Evolutionary conservation across 768 basidiomycete species (phyloP), one percentile per base, ranked within the genome.

Genomic region (Podaxis sp.): DNA sequence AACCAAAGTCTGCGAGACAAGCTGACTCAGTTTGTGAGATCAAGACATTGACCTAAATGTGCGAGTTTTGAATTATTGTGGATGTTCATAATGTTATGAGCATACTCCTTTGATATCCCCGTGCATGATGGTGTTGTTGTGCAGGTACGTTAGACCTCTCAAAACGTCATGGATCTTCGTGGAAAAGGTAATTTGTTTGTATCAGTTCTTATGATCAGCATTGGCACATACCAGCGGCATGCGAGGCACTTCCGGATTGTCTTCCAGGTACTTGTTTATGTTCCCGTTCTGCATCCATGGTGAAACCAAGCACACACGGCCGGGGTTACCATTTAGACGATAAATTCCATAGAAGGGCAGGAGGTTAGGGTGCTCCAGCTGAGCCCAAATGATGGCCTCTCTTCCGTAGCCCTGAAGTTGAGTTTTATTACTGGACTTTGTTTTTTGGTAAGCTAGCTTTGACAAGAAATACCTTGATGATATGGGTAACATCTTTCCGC

Each of bases 71-170:
- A 37, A n/a, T 7, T 40, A 36, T 1, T 19, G 46, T 6, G 47
- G 9, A 36, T n/a, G 4, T n/a, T 19, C 49, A 12, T 11, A 50
- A 19, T 1, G 11, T 24, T 22, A 38, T 24, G 43, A 9, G 19
- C 64, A 11, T 58, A 69, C 67, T 22, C 68, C 68, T 64, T 68
- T 67, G 15, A 69, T 59, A 49, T 69, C 68, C 1, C 68, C 68
- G 36, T 69, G 67, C 2, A 66, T 38, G 24, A 69, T 53, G 25
- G 38, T 38, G 24, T 63, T 17, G 1, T 61, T 50, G 46, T 68
- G 68, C 0, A 69, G 57, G 59, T 66, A 66, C n/a, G 13, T 15
- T 27, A 69, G 13, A 11, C 68, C 68, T 15, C 33, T 17, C 11
- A 64, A 41, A 4, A 69, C 60, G 40, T 65, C 65, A 17, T 40